phyloP scores from a whole-genome alignment of 2,329 filamentous ascomycete species.

The Pyrenophora tritici-repentis region DNA sequence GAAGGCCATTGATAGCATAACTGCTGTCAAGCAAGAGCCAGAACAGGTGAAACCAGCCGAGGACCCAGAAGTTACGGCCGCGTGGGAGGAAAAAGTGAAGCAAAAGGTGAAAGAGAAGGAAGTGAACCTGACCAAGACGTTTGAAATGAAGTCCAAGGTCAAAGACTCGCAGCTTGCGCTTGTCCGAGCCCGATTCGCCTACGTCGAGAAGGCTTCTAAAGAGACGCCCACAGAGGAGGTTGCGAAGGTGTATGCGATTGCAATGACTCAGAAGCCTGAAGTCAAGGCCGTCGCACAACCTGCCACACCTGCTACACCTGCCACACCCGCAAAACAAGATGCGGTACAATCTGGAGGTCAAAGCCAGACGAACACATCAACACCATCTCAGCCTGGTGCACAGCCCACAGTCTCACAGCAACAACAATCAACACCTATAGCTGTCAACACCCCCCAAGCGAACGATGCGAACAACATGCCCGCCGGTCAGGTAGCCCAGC shows the following conservation, averaged over 20 bases:
- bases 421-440: conserved; percentile 12
- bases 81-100: conserved; percentile 47
- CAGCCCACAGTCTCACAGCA: conserved; percentile 13
- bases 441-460: conserved; percentile 13
- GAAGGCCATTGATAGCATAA: conserved; percentile 12
- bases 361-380: conserved; percentile 7
- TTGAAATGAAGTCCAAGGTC: conserved; percentile 71
- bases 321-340: conserved; percentile 21
- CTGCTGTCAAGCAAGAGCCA: conserved; percentile 19
- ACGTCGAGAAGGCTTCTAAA: conserved; percentile 80
- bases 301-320: conserved; percentile 24
- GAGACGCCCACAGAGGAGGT: conserved; percentile 86
- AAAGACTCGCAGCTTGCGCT: conserved; percentile 67
- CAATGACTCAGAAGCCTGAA: conserved; percentile 64
- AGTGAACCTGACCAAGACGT: conserved; percentile 62
- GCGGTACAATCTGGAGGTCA: conserved; percentile 8
- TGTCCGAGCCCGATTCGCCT: conserved; percentile 72
- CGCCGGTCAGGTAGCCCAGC: conserved; percentile 16
- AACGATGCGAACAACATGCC: conserved; percentile 17
- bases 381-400: conserved; percentile 9
- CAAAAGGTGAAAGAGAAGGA: conserved; percentile 41
- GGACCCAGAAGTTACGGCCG: conserved; percentile 31
- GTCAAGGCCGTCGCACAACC: conserved; percentile 23
- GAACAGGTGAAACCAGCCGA: conserved; percentile 20
- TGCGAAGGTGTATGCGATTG: conserved; percentile 84